A percentile compares a stretch with the other conserved stretches of the same genome.
These are phyloP conservation scores for Zymoseptoria ardabiliae DNA, from an alignment of 2,329 filamentous ascomycete species.

Conservation along the genomic window DNA sequence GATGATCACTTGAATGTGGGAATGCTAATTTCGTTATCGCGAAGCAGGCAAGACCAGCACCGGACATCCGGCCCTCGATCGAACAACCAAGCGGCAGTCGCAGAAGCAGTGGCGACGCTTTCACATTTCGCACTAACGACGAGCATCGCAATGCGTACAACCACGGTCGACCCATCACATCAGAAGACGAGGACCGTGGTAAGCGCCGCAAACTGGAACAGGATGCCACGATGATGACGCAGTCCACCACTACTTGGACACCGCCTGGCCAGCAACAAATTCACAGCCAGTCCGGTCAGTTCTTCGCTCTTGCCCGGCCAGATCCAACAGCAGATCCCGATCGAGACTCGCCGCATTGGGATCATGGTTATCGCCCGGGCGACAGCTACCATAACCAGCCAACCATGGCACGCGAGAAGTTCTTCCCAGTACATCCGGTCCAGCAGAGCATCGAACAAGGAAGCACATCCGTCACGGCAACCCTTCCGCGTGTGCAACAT, in stretches of 20 bases:
- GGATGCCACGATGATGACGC: background rate
- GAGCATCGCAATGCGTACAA: background rate
- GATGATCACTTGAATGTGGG: background rate
- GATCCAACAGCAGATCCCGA: background rate
- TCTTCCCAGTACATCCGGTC: background rate
- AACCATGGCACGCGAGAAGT: background rate
- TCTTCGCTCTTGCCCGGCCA: background rate
- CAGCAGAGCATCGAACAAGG: background rate
- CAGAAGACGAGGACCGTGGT: background rate
- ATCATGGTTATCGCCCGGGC: background rate
- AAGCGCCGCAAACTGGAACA: background rate
- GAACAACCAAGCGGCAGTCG: background rate
- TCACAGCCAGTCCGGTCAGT: background rate
- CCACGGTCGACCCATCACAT: background rate
- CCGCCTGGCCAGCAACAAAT: background rate
- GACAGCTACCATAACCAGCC: background rate
- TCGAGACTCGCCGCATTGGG: background rate
- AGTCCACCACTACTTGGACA: background rate
- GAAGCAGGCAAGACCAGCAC: background rate
- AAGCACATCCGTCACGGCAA: background rate
- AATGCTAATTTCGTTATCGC: background rate
- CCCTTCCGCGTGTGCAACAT: background rate
- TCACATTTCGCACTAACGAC: background rate
- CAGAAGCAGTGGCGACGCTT: background rate
- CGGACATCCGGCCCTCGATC: background rate